Conservation (phyloP, 495 filamentous ascomycete species). For the Cairneyella variabilis region DNA sequence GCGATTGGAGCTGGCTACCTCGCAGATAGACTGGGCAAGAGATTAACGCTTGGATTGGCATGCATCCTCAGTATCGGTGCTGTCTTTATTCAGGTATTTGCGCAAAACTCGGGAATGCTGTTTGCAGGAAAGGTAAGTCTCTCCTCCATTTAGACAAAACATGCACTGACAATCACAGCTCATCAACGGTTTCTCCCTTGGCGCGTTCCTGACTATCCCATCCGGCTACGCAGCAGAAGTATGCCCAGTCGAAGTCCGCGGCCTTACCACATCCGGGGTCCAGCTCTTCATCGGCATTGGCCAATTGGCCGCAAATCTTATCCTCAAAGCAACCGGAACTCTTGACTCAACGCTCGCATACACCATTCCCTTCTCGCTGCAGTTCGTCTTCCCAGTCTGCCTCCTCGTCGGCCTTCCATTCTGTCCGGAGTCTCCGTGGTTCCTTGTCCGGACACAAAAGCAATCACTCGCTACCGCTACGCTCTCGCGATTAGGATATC, state of each 20-base stretch:
- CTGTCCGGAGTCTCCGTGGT: conserved; percentile 59
- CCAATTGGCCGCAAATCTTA: conserved; percentile 44
- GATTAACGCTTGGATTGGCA: neutral
- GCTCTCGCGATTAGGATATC: conserved; percentile 1
- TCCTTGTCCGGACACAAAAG: neutral
- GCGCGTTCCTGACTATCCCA: conserved; percentile 9
- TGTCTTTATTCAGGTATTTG: conserved; percentile 58
- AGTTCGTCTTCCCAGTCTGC: conserved; percentile 70
- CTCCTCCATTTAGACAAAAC: neutral
- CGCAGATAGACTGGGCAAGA: conserved; percentile 12
- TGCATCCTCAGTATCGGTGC: conserved; percentile 29
- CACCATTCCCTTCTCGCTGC: conserved; percentile 27
- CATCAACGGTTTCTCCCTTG: conserved; percentile 23
- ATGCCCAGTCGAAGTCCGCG: conserved; percentile 55
- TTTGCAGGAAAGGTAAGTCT: conserved; percentile 40
- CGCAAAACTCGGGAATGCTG: conserved; percentile 53
- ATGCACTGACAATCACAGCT: neutral
- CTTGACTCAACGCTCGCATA: conserved; percentile 45
- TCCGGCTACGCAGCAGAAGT: conserved; percentile 47
- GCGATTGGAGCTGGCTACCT: conserved; percentile 12
- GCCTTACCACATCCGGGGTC: conserved; percentile 58
- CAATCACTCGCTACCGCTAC: neutral
- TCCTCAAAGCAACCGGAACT: conserved; percentile 17
- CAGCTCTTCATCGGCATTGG: conserved; percentile 69
- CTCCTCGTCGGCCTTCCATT: conserved; percentile 49